These are phyloP conservation scores for Torrubiellomyces zombiae DNA, from an alignment of 2,329 filamentous ascomycete genomes.

Conservation along the genomic window DNA sequence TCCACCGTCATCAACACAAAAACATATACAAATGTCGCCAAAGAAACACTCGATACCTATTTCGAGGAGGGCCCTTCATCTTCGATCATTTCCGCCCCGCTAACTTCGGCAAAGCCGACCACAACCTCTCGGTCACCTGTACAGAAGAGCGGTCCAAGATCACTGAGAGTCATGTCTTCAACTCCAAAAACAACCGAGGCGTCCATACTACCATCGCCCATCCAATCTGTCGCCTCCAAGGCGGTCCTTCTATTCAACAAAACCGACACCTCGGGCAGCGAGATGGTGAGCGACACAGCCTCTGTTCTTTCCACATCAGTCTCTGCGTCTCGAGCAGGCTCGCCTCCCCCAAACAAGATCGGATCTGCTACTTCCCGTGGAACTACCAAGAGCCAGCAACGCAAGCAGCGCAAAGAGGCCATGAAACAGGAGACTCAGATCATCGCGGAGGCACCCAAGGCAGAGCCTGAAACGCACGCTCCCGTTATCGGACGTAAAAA, in stretches of 20 bases:
- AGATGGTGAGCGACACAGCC: slow-evolving; percentile 60
- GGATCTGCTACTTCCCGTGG: slow-evolving; percentile 51
- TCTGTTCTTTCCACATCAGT: slow-evolving; percentile 57
- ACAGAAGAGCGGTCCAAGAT: slow-evolving; percentile 39
- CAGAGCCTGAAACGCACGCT: slow-evolving; percentile 42
- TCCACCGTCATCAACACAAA: too few relatives aligned
- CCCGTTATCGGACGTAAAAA: slow-evolving; percentile 70
- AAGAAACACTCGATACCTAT: too few relatives aligned
- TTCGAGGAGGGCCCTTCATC: too few relatives aligned
- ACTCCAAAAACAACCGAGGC: slow-evolving; percentile 44
- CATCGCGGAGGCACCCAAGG: slow-evolving; percentile 31
- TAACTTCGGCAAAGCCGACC: too few relatives aligned
- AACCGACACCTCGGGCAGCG: slow-evolving; percentile 59
- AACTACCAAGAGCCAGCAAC: slow-evolving; percentile 64
- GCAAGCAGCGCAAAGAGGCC: slow-evolving; percentile 56
- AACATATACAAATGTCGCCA: too few relatives aligned
- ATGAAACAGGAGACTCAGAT: slow-evolving; percentile 45
- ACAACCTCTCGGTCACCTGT: slow-evolving; percentile 30
- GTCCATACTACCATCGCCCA: slow-evolving; percentile 22
- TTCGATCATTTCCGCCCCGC: too few relatives aligned
- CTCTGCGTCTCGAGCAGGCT: slow-evolving; percentile 51
- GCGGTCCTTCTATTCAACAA: slow-evolving; percentile 22
- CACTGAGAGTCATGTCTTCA: slow-evolving; percentile 40
- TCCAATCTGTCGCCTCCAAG: slow-evolving; percentile 13
- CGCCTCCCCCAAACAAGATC: slow-evolving; percentile 47